Evolutionary conservation across 1,284 basidiomycete genomes (phyloP).

Genomic region (Ceratobasidium sp.): DNA sequence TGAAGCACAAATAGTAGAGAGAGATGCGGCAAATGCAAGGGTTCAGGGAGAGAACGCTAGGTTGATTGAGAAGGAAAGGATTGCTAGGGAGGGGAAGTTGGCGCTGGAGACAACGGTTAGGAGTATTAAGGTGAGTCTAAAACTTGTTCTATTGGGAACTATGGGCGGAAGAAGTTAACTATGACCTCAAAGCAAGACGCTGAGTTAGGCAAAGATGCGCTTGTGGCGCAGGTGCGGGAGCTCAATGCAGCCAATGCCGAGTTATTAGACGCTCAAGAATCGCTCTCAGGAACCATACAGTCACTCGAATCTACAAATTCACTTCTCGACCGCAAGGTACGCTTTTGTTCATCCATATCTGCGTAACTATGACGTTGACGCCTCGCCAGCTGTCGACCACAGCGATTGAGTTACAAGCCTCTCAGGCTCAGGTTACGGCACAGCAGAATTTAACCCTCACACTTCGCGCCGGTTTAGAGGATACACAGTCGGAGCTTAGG

Average conservation of each 20-base stretch:
- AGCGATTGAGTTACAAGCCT: conserved; percentile 22
- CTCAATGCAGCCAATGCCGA: conserved; percentile 58
- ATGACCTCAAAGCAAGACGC: conserved; percentile 67
- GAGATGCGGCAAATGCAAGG: conserved; percentile 14
- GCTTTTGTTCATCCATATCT: neutral
- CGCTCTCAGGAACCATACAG: conserved; percentile 58
- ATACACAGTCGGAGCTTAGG: conserved; percentile 10
- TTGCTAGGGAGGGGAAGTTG: conserved; percentile 58
- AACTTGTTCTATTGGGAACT: conserved; percentile 70
- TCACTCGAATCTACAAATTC: conserved; percentile 18
- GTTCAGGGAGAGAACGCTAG: conserved; percentile 35
- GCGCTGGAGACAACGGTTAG: conserved; percentile 74
- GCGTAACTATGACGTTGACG: neutral
- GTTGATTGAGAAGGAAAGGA: conserved; percentile 33
- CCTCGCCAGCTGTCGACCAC: conserved; percentile 29
- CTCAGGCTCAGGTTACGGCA: conserved; percentile 30
- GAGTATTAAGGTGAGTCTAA: conserved; percentile 70
- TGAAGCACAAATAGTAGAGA: conserved; percentile 32
- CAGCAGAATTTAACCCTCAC: conserved; percentile 18
- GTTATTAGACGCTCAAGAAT: conserved; percentile 68
- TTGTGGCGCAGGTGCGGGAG: conserved; percentile 70
- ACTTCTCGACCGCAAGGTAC: conserved; percentile 34
- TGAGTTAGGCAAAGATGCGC: conserved; percentile 72
- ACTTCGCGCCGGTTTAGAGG: conserved; percentile 23
- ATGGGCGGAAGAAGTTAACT: conserved; percentile 61